phyloP scores from a whole-genome alignment of 2,329 filamentous ascomycete species.

The Volutella citrinella region DNA sequence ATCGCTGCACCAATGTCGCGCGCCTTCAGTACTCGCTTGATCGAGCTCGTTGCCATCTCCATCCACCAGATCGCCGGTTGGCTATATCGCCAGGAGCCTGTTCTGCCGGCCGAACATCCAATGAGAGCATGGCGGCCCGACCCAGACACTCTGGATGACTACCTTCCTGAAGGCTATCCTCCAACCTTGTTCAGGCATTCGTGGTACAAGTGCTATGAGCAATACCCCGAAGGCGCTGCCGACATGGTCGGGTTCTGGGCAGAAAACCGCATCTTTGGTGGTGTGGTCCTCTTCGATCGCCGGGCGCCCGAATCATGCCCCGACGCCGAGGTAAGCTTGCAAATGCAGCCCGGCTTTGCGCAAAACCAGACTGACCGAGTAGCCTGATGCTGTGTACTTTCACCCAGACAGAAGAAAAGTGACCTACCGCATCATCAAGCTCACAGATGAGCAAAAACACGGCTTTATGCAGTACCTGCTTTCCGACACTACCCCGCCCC shows the following conservation, averaged over 20 bases:
- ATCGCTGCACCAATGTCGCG: too few relatives aligned
- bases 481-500: constrained; percentile 1
- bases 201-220: too few relatives aligned
- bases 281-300: constrained; percentile 28
- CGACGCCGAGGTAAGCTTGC: background rate
- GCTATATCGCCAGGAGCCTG: too few relatives aligned
- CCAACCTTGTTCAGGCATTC: too few relatives aligned
- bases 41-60: too few relatives aligned
- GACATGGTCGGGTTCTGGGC: constrained; percentile 25
- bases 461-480: constrained; percentile 19
- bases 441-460: constrained; percentile 20
- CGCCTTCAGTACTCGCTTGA: too few relatives aligned
- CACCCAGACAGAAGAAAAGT: constrained; percentile 13
- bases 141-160: too few relatives aligned
- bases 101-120: too few relatives aligned
- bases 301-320: background rate
- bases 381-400: constrained; percentile 17
- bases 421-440: constrained; percentile 22
- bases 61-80: too few relatives aligned
- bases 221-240: constrained; percentile 20
- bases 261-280: constrained; percentile 25
- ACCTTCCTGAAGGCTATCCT: too few relatives aligned
- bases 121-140: too few relatives aligned
- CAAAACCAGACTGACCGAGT: constrained; percentile 1
- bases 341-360: too few relatives aligned